Base-by-base conservation (phyloP, 345 rosid species). In the Acer yangbiense region DNA sequence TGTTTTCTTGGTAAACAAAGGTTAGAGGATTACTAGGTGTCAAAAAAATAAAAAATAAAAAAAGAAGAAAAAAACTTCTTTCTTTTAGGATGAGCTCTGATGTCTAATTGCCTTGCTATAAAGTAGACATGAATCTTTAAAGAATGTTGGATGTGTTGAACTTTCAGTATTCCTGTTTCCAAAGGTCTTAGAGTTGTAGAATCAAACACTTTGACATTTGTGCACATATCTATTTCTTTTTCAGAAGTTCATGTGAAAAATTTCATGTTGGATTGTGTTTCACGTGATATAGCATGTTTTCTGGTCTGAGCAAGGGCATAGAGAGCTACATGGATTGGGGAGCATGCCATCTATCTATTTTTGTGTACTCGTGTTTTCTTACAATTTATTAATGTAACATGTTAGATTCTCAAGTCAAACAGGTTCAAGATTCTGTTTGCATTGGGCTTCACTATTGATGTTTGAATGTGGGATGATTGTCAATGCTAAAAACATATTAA, bases 381-480 rank as follows among this genome's bases (percentile, higher is more conserved):
- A 12, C 23, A 58, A 58, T 58, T 43, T 58, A 1, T 58, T n/a
- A 2, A 58, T 20, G 3, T 58, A 58, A 58, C 20, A 58, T 58
- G 63, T n/a, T 58, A 58, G 25, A 58, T 58, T 58, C 63, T n/a
- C 63, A 6, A n/a, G 63, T 58, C 21, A 7, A 18, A 7, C 9
- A 58, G 63, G 63, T 9, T 58, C 25, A 58, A 20, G 21, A 7
- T 18, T 11, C 12, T 58, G 11, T 58, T 58, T 20, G 27, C 16
- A 58, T 58, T 58, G 27, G n/a, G 21, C 63, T 58, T 58, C 63
- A 58, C 63, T 25, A n/a, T 58, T 58, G 63, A 18, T 58, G 63
- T 58, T 58, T 21, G 21, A n/a, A 20, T 16, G 57, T 52, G 10
- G 57, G 7, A 52, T 52, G 50, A 52, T 52, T 52, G 57, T 14